Base-by-base conservation (phyloP, 225 moss, liverwort and hornwort genomes). In the Marchantia paleacea region DNA sequence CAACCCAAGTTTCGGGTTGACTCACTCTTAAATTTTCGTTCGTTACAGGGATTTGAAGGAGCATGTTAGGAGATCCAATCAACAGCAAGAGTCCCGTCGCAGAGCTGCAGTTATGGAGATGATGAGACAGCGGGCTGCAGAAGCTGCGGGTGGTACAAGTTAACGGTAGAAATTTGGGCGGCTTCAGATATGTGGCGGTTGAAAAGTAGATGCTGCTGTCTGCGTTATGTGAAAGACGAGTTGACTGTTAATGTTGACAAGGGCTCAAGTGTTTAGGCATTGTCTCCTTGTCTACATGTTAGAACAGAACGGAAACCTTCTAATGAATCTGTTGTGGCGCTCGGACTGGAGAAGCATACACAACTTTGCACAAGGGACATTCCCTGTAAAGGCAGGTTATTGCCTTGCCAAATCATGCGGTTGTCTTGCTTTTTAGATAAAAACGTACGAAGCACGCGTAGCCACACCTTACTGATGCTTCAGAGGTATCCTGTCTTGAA, bases 71-170 rank as follows among this genome's bases (percentile, higher is more conserved):
- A 89, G 97, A 68, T 90, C 94, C 52, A 93, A 92, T 82, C 97
- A 95, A 80, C 97, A 97, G 81, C 90, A 90, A 87, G 97, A 97
- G 85, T 97, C 97, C 25, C 85, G 97, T 61, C 92, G 97, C 75
- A 91, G 97, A 85, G 97, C 92, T 78, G 97, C 97, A 77, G 97
- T 97, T 51, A 97, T 93, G 90, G 97, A 97, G 79, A 97, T 95
- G 97, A 97, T 97, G 97, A 92, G 97, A 82, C 93, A 93, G 87
- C 91, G 97, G 81, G 97, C 95, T 82, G 93, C 93, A 71, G 97
- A 97, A 88, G 92, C 97, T 81, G 93, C 93, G 30, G 95, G 90
- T 78, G 91, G 85, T 84, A 89, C 84, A 76, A 86, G 89, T 90
- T 97, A 91, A 89, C 79, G 18, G 54, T 75, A 52, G 52, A 25